These are phyloP conservation scores for Protostelium mycophagum DNA, from an alignment of 78 protist genomes.

Conservation along the genomic window DNA sequence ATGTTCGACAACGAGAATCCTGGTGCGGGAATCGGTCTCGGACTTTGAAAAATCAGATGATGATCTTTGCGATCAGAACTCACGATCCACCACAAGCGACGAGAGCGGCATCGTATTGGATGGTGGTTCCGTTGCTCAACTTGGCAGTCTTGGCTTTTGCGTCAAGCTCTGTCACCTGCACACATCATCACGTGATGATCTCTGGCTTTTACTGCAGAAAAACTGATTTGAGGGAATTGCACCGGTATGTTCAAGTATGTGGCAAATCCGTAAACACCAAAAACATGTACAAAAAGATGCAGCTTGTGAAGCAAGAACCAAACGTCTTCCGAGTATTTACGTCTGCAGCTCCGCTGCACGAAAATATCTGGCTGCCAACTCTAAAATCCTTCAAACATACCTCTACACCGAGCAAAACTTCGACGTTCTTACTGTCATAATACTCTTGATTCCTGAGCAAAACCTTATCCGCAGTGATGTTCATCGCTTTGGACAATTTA, in stretches of 20 bases:
- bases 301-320: too few relatives aligned
- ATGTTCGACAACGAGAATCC: not conserved
- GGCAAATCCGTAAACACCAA: too few relatives aligned
- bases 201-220: too few relatives aligned
- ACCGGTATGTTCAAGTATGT: too few relatives aligned
- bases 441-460: not conserved
- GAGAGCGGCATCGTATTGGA: not conserved
- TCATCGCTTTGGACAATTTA: conserved; percentile 14
- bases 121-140: not conserved
- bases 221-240: too few relatives aligned
- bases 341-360: too few relatives aligned
- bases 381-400: not conserved
- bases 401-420: conserved; percentile 7
- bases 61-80: not conserved
- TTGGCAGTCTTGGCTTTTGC: not conserved
- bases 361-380: too few relatives aligned
- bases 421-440: not conserved
- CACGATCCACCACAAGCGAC: conserved; percentile 14
- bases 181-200: not conserved
- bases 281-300: too few relatives aligned
- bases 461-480: not conserved
- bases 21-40: not conserved
- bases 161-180: not conserved
- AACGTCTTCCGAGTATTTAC: too few relatives aligned
- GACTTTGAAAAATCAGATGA: not conserved